Conservation (phyloP, 2,329 filamentous ascomycete genomes). For the Fusarium zealandicum region DNA sequence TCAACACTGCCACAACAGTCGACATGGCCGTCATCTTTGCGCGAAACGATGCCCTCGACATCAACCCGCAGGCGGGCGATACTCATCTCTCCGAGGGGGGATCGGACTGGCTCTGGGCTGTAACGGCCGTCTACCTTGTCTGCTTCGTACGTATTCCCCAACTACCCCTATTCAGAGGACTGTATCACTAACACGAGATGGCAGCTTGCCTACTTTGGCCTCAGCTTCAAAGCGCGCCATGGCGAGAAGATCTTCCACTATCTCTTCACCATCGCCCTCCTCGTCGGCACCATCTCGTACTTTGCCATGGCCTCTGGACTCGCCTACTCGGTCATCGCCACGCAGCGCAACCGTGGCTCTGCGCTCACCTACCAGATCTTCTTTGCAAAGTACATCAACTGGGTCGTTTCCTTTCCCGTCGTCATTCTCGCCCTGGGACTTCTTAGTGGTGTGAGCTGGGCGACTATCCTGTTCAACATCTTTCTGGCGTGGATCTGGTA, state of each 20-base stretch:
- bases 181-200: slow-evolving; percentile 16
- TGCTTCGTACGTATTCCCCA: slow-evolving; percentile 51
- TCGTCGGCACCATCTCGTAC: slow-evolving; percentile 59
- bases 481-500: slow-evolving; percentile 58
- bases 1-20: neutral
- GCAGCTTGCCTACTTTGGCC: slow-evolving; percentile 51
- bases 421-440: slow-evolving; percentile 57
- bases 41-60: slow-evolving; percentile 55
- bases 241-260: slow-evolving; percentile 65
- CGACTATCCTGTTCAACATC: slow-evolving; percentile 61
- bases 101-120: slow-evolving; percentile 63
- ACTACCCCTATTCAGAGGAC: neutral
- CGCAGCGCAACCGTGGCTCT: slow-evolving; percentile 36
- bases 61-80: slow-evolving; percentile 54
- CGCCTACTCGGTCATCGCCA: slow-evolving; percentile 51
- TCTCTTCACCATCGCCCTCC: slow-evolving; percentile 57
- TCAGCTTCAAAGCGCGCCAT: slow-evolving; percentile 52
- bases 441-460: slow-evolving; percentile 61
- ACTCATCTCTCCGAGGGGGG: slow-evolving; percentile 54
- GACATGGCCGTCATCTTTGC: slow-evolving; percentile 45
- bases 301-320: slow-evolving; percentile 61
- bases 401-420: slow-evolving; percentile 59
- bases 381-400: slow-evolving; percentile 64
- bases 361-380: slow-evolving; percentile 57
- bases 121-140: slow-evolving; percentile 57